phyloP scores from a whole-genome alignment of 2,329 filamentous ascomycete species.

The Ascochyta fabae region DNA sequence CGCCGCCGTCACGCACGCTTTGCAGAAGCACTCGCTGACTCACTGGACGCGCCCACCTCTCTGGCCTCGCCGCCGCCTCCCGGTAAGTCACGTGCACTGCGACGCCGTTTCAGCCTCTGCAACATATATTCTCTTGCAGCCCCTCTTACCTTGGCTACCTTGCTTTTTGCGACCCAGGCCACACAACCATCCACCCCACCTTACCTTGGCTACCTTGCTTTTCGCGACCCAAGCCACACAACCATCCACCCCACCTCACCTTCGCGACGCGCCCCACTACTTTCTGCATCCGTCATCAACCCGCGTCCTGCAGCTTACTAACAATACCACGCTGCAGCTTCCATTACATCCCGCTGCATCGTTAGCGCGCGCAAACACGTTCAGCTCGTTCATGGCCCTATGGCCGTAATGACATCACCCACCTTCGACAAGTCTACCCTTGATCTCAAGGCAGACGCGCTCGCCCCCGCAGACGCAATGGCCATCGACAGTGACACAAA shows the following conservation, averaged over 20 bases:
- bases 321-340: constrained; percentile 22
- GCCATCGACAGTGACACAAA: constrained; percentile 62
- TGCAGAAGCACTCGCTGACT: constrained; percentile 30
- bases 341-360: constrained; percentile 17
- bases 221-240: constrained; percentile 28
- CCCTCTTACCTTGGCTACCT: constrained; percentile 27
- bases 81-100: constrained; percentile 43
- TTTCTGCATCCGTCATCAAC: constrained; percentile 13
- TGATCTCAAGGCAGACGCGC: constrained; percentile 60
- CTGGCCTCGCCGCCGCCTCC: constrained; percentile 37
- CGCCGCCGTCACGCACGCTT: constrained; percentile 30
- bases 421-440: constrained; percentile 46
- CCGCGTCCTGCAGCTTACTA: constrained; percentile 29
- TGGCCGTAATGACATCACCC: constrained; percentile 51
- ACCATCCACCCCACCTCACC: constrained; percentile 18
- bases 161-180: too few relatives aligned
- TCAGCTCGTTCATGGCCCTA: constrained; percentile 45
- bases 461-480: constrained; percentile 58
- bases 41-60: constrained; percentile 28
- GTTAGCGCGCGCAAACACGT: constrained; percentile 30
- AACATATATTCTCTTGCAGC: constrained; percentile 30
- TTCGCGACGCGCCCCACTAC: constrained; percentile 15
- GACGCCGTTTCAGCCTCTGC: constrained; percentile 37
- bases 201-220: too few relatives aligned
- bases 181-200: too few relatives aligned